phyloP scores from a whole-genome alignment of 352 stramenopile species.

The Phytopythium delawarense region DNA sequence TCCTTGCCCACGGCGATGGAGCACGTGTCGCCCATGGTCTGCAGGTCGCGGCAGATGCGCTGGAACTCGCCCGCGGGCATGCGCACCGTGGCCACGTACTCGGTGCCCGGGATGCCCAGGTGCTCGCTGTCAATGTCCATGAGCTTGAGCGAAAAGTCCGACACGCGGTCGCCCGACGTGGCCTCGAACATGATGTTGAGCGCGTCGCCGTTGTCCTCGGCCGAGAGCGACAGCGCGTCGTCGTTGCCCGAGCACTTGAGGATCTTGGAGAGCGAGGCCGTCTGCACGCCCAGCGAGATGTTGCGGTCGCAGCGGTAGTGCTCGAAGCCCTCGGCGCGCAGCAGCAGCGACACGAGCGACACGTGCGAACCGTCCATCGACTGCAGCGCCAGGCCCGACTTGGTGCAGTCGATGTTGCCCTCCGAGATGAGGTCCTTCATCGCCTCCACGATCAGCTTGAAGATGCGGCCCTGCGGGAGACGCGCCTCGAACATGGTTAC shows the following conservation, averaged over 20 bases:
- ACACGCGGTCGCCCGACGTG: constrained; percentile 90
- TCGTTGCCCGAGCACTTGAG: constrained; percentile 99
- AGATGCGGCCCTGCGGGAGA: constrained; percentile 93
- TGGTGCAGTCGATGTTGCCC: constrained; percentile 96
- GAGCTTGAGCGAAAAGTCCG: constrained; percentile 98
- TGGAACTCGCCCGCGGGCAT: constrained; percentile 98
- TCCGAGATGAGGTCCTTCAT: constrained; percentile 99
- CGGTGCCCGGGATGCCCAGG: constrained; percentile 97
- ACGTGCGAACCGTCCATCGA: constrained; percentile 99
- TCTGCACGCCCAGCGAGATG: constrained; percentile 97
- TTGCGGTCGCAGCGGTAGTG: constrained; percentile 98
- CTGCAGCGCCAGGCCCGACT: constrained; percentile 91
- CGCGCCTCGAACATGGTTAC: constrained; percentile 98
- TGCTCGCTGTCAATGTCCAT: constrained; percentile 99
- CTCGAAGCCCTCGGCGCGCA: constrained; percentile 95
- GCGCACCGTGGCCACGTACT: constrained; percentile 95
- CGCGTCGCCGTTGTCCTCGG: constrained; percentile 95
- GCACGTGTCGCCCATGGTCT: constrained; percentile 98
- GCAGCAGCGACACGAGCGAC: constrained; percentile 94
- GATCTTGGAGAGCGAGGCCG: constrained; percentile 98
- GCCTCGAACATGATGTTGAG: constrained; percentile 99
- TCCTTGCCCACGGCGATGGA: constrained; percentile 96
- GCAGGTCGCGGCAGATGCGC: constrained; percentile 97
- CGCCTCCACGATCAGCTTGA: constrained; percentile 99
- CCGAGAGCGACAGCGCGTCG: constrained; percentile 97